phyloP scores from a whole-genome alignment of 495 filamentous ascomycete genomes.

The Aspergillus cristatus region DNA sequence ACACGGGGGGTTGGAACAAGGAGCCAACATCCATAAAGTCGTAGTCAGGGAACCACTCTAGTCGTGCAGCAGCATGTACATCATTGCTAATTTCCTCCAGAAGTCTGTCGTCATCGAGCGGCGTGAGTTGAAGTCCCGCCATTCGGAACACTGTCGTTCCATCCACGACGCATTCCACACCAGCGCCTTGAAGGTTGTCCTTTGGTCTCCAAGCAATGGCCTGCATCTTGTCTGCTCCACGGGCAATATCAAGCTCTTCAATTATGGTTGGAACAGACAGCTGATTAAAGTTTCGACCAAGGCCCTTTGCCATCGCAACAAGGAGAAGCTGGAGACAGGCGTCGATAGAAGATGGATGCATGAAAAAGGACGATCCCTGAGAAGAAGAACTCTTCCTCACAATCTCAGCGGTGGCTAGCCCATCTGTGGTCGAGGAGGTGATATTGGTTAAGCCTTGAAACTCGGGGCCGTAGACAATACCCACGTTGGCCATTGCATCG shows the following conservation, averaged over 20 bases:
- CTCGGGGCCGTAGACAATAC: slow-evolving; percentile 27
- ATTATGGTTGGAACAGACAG: background rate
- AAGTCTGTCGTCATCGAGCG: background rate
- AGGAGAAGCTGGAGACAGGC: background rate
- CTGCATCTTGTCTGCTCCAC: background rate
- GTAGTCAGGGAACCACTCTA: background rate
- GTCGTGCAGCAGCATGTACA: background rate
- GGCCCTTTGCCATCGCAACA: background rate
- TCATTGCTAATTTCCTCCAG: background rate
- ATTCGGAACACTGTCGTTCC: background rate
- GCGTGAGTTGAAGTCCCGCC: background rate
- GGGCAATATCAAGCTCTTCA: background rate
- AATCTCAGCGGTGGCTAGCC: slow-evolving; percentile 5
- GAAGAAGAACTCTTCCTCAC: too few species aligned
- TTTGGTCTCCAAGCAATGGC: background rate
- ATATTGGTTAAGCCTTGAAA: slow-evolving; percentile 20
- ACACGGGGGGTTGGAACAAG: background rate
- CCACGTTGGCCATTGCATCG: slow-evolving; percentile 20
- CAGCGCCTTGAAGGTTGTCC: background rate
- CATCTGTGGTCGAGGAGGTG: slow-evolving; percentile 7
- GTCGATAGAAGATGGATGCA: background rate
- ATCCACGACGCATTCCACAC: background rate
- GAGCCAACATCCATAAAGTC: background rate
- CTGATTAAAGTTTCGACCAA: background rate
- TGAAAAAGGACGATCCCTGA: too few species aligned